Percentiles rank a stretch among this genome's conserved stretches.
Conservation (phyloP, 352 stramenopile genomes). For the Thraustochytrium striatum region DNA sequence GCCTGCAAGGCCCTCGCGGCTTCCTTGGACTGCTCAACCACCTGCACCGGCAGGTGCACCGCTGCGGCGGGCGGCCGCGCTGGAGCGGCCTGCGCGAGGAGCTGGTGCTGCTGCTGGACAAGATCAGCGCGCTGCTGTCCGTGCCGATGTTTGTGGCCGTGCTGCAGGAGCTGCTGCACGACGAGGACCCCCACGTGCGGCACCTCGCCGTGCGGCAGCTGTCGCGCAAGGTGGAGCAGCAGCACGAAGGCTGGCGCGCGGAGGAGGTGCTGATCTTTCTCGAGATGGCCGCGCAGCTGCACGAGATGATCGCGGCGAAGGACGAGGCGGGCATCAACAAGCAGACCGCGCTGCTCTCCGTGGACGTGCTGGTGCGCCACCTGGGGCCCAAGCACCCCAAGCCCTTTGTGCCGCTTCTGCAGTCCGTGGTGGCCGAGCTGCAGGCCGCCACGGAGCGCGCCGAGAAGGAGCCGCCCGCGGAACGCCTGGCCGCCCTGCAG, state of each 20-base stretch:
- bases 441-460: neutral
- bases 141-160: slow-evolving; percentile 43
- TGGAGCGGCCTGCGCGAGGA: slow-evolving; percentile 5
- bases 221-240: slow-evolving; percentile 26
- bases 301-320: slow-evolving; percentile 9
- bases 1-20: slow-evolving; percentile 12
- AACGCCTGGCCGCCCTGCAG: neutral
- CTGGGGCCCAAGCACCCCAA: neutral
- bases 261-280: slow-evolving; percentile 40
- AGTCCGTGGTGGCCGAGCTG: slow-evolving; percentile 21
- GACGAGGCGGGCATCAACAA: slow-evolving; percentile 35
- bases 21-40: slow-evolving; percentile 31
- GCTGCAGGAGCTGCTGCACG: slow-evolving; percentile 26
- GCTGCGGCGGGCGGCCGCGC: neutral
- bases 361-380: slow-evolving; percentile 19
- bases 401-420: slow-evolving; percentile 14
- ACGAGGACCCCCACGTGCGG: slow-evolving; percentile 18
- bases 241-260: slow-evolving; percentile 26
- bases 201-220: slow-evolving; percentile 35
- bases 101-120: slow-evolving; percentile 24
- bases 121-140: slow-evolving; percentile 36
- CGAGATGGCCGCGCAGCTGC: slow-evolving; percentile 35
- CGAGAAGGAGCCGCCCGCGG: neutral
- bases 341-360: slow-evolving; percentile 21
- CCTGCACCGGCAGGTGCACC: slow-evolving; percentile 30